These are phyloP conservation scores for Penicillium mononematosum DNA, from an alignment of 495 filamentous ascomycete genomes.

Conservation along the genomic window DNA sequence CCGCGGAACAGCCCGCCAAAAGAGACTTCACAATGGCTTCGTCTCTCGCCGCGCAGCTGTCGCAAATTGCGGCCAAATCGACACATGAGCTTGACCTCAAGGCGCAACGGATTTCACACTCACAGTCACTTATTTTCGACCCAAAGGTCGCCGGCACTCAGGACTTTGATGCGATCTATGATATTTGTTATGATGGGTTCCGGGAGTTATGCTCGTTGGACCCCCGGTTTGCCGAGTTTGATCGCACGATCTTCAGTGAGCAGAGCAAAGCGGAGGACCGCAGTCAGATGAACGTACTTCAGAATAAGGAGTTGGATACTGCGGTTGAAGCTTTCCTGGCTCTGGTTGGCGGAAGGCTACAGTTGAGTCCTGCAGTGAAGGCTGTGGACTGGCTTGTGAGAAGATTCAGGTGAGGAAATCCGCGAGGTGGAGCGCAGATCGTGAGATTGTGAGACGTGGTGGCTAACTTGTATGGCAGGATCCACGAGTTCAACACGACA, in stretches of 20 bases:
- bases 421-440: not conserved
- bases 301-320: constrained; percentile 77
- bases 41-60: constrained; percentile 75
- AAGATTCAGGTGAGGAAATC: constrained; percentile 69
- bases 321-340: constrained; percentile 79
- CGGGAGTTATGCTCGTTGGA: constrained; percentile 87
- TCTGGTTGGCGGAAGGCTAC: constrained; percentile 68
- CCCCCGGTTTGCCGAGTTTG: constrained; percentile 65
- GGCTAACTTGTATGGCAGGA: constrained; percentile 52
- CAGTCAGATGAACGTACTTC: constrained; percentile 71
- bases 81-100: constrained; percentile 82
- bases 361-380: constrained; percentile 81
- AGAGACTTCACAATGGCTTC: constrained; percentile 61
- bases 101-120: constrained; percentile 82
- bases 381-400: constrained; percentile 92
- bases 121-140: constrained; percentile 89
- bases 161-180: constrained; percentile 82
- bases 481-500: constrained; percentile 86
- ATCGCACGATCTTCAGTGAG: constrained; percentile 77
- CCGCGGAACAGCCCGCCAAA: constrained; percentile 7
- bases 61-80: constrained; percentile 73
- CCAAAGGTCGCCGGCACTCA: constrained; percentile 75
- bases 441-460: not conserved
- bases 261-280: constrained; percentile 87
- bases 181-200: constrained; percentile 83